Evolutionary conservation across 2,329 filamentous ascomycete species (phyloP), one percentile per base, ranked within the genome.

Genomic region (Pleomassaria siparia): DNA sequence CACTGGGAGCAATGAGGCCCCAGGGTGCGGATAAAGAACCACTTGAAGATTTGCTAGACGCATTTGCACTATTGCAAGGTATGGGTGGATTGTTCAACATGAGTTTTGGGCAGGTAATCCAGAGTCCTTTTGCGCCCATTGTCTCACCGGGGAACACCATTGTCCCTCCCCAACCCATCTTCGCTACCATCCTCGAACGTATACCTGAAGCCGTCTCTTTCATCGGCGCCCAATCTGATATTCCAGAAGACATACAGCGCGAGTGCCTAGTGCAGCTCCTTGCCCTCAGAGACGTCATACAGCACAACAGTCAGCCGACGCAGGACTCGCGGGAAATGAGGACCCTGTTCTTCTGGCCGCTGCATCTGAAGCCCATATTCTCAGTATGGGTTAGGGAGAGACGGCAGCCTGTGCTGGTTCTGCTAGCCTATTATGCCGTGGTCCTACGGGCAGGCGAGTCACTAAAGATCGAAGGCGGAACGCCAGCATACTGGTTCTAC

Each of bases 371-470:
- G 4, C 44, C 60, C 1, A 63, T 56, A 4, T 75, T 69, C 44
- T 46, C 70, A 15, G 46, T 49, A 1, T 44, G 67, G 36, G 46
- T 74, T 1, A 63, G 63, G 5, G 55, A 64, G 29, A 54, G 56
- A 18, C 58, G 69, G 13, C 59, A 70, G 7, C 64, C 62, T 1
- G 67, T 71, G 2, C 51, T 76, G 16, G 61, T 69, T 2, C 48
- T 75, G 18, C 46, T 75, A 12, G 67, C 72, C 36, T 61, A 72
- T 43, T 76, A 72, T 47, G 62, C 67, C 12, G 59, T 70, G 11
- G 51, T 71, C 7, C 51, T 74, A 2, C 59, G 63, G 18, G 56
- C 55, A 5, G 55, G 70, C 5, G 70, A 72, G 45, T 48, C 56
- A 56, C 47, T 54, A n/a, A n/a, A n/a, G 11, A 30, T 30, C 5